phyloP scores from a whole-genome alignment of 495 filamentous ascomycete species.

The Penicillium longicatenatum region DNA sequence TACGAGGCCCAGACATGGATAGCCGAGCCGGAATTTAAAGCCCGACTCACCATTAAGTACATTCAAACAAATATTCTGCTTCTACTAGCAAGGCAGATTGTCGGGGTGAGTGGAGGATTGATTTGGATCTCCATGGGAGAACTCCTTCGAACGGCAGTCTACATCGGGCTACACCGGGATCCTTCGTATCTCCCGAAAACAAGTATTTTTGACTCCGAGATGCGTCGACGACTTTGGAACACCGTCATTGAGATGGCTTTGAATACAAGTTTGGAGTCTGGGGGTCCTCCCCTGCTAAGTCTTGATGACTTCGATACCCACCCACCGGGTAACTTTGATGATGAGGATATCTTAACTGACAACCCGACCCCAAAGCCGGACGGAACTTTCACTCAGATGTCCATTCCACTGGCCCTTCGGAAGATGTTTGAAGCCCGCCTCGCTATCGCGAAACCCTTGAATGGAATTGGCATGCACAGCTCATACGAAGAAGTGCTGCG shows the following conservation, averaged over 20 bases:
- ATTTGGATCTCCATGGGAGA: slow-evolving; percentile 60
- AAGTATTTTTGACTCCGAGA: slow-evolving; percentile 51
- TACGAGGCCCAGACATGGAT: slow-evolving; percentile 56
- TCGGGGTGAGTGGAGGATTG: slow-evolving; percentile 48
- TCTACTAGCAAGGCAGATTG: slow-evolving; percentile 49
- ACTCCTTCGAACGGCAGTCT: slow-evolving; percentile 56
- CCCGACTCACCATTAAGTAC: slow-evolving; percentile 41
- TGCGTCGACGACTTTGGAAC: slow-evolving; percentile 64
- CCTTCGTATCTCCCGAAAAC: slow-evolving; percentile 43
- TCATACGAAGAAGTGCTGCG: slow-evolving; percentile 41
- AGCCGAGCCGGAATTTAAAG: slow-evolving; percentile 51
- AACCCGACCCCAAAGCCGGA: slow-evolving; percentile 34
- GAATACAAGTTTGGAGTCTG: slow-evolving; percentile 54
- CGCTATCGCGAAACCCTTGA: slow-evolving; percentile 47
- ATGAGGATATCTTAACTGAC: slow-evolving; percentile 36
- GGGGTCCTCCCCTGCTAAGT: slow-evolving; percentile 51
- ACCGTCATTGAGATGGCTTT: slow-evolving; percentile 57
- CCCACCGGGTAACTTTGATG: slow-evolving; percentile 52
- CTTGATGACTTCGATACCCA: slow-evolving; percentile 56
- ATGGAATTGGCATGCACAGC: slow-evolving; percentile 37
- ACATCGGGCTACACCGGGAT: slow-evolving; percentile 64
- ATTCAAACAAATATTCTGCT: slow-evolving; percentile 53
- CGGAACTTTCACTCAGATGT: slow-evolving; percentile 43
- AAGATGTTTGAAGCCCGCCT: slow-evolving; percentile 49
- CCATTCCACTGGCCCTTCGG: slow-evolving; percentile 47